Evolutionary conservation across 1,139 yeast species (phyloP).

Genomic region (Saccharomycopsis hybrid): DNA sequence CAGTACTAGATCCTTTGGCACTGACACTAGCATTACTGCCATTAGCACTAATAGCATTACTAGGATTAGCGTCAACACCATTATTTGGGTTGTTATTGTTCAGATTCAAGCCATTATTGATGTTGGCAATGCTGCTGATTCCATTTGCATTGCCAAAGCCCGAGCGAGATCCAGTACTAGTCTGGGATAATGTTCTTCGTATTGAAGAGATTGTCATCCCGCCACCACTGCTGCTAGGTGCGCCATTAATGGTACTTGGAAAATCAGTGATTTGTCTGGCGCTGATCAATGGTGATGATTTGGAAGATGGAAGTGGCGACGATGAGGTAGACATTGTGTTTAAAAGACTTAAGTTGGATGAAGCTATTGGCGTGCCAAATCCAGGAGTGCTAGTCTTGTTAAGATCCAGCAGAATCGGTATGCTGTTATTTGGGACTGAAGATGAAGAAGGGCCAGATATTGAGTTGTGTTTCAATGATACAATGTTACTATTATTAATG

Average conservation of each 20-base stretch:
- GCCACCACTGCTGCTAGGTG: slow-evolving; percentile 11
- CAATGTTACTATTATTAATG: slow-evolving; percentile 1
- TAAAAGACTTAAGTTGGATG: not conserved
- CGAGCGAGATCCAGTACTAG: slow-evolving; percentile 5
- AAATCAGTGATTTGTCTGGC: slow-evolving; percentile 8
- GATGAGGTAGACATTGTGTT: slow-evolving; percentile 6
- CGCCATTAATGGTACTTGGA: not conserved
- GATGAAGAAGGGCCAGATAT: not conserved
- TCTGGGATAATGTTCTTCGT: slow-evolving; percentile 14
- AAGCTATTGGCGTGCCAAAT: no score
- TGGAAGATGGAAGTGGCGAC: slow-evolving; percentile 13
- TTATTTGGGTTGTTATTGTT: slow-evolving; percentile 1
- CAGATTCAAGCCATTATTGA: not conserved
- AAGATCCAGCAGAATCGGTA: no score
- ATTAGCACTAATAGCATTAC: not conserved
- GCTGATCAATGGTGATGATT: slow-evolving; percentile 11
- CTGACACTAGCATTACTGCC: slow-evolving; percentile 1
- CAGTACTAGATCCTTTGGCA: not conserved
- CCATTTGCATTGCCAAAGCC: not conserved
- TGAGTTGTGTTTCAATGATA: no score
- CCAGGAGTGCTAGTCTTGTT: not conserved
- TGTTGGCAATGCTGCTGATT: not conserved
- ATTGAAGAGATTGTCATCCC: slow-evolving; percentile 13
- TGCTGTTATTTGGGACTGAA: no score
- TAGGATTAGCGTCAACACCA: no score